A percentile compares a stretch with the other conserved stretches of the same genome.
phyloP scores from a whole-genome alignment of 768 basidiomycete species.

The Sistotremastrum suecicum region DNA sequence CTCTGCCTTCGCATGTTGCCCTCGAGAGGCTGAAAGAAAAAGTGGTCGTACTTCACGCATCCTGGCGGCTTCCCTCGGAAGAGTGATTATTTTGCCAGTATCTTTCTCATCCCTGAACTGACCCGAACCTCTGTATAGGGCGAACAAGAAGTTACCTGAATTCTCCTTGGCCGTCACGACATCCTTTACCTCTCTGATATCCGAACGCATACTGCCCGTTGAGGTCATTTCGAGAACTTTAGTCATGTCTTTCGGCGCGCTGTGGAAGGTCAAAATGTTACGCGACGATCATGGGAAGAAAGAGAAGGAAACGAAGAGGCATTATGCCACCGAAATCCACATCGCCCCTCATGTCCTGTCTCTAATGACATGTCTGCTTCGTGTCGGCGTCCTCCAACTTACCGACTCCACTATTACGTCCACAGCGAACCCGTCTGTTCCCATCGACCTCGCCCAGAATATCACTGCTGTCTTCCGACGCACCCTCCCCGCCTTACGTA shows the following conservation, averaged over 20 bases:
- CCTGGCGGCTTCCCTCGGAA: conserved; percentile 43
- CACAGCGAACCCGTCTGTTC: conserved; percentile 33
- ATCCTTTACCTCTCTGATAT: conserved; percentile 47
- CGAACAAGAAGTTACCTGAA: conserved; percentile 31
- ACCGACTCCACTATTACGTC: conserved; percentile 29
- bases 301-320: conserved; percentile 9
- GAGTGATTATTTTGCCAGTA: conserved; percentile 32
- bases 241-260: conserved; percentile 61
- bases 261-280: conserved; percentile 76
- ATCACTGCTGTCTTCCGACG: conserved; percentile 82
- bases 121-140: conserved; percentile 20
- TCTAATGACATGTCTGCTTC: conserved; percentile 46
- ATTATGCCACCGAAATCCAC: conserved; percentile 40
- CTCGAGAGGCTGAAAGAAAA: conserved; percentile 60
- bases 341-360: conserved; percentile 56
- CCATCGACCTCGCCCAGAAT: conserved; percentile 55
- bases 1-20: conserved; percentile 33
- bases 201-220: conserved; percentile 54
- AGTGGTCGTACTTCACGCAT: conserved; percentile 61
- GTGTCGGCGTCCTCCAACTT: conserved; percentile 52
- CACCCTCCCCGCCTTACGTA: conserved; percentile 72
- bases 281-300: conserved; percentile 23
- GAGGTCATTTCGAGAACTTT: conserved; percentile 67
- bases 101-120: conserved; percentile 2
- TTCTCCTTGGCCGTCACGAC: conserved; percentile 34